phyloP scores from a whole-genome alignment of 2,329 filamentous ascomycete genomes.

The Penicillium sp. region DNA sequence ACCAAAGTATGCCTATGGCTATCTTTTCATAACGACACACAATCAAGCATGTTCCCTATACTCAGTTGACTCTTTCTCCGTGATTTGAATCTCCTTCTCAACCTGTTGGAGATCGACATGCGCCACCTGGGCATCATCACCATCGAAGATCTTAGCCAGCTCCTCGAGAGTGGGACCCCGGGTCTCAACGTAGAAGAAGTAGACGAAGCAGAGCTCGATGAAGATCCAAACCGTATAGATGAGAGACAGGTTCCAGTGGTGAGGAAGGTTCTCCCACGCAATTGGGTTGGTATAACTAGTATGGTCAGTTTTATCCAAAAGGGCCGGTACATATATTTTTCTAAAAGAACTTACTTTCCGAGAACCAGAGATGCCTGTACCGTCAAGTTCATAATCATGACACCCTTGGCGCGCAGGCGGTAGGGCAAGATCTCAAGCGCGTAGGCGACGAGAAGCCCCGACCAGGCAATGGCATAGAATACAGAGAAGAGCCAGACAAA shows the following conservation, averaged over 20 bases:
- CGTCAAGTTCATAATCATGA: constrained; percentile 44
- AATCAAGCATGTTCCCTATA: constrained; percentile 3
- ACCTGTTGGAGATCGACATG: constrained; percentile 55
- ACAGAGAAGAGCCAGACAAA: constrained; percentile 31
- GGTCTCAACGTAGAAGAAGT: constrained; percentile 57
- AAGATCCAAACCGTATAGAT: constrained; percentile 35
- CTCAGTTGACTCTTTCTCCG: neutral
- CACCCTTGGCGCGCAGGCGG: constrained; percentile 39
- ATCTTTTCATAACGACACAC: neutral
- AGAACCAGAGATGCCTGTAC: constrained; percentile 62
- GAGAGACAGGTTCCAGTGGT: constrained; percentile 28
- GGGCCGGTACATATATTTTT: no score
- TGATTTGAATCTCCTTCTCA: constrained; percentile 23
- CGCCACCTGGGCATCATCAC: constrained; percentile 53
- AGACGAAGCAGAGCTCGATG: constrained; percentile 35
- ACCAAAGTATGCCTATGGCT: neutral
- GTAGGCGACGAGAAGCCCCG: constrained; percentile 30
- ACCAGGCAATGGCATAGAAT: constrained; percentile 35
- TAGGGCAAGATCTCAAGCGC: constrained; percentile 37
- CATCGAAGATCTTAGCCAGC: constrained; percentile 69
- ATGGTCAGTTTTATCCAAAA: neutral
- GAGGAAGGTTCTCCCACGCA: constrained; percentile 24
- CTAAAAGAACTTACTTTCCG: constrained; percentile 51
- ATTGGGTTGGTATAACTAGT: constrained; percentile 28
- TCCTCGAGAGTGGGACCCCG: constrained; percentile 70